Base-by-base conservation (phyloP, 805 yeast genomes). In the Saturnispora zaruensis region DNA sequence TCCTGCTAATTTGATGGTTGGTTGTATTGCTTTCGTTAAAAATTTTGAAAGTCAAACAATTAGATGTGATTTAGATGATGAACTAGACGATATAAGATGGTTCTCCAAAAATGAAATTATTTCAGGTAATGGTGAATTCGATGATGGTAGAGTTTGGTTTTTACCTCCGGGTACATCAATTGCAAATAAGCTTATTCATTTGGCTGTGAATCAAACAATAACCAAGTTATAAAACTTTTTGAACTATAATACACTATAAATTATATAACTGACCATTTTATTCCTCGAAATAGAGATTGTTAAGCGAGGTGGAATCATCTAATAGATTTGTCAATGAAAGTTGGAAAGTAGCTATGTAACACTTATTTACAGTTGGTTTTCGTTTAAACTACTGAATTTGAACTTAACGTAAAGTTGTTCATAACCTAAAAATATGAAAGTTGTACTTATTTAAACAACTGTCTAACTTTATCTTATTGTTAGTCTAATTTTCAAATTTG, bases 1-100 rank as follows among this genome's bases (percentile, higher is more conserved):
- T 66, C 98, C 98, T 1, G 89, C 87, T 0, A 88, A 84, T 63
- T 67, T 91, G 58, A 91, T 91, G 98, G 76, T 91, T 57, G 98
- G 98, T 8, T 90, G 97, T 65, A 64, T 89, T 49, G 96, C 81
- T 2, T 66, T 76, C 32, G 93, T 87, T n/a, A 83, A 83, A 1
- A 91, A 84, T 59, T 30, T 33, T 2, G 61, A 60, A 8, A 82
- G 90, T 55, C 71, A 82, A 36, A 20, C 21, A 59, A 13, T 41
- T 23, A 41, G 50, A 24, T 70, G 88, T 47, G 86, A 81, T 13
- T 87, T 88, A 62, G 99, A 91, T 64, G 80, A 86, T 28, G 99
- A 91, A 67, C 70, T 91, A 49, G 76, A 71, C 21, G 96, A 88
- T 61, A 96, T 96, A 14, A 73, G 79, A 58, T 90, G 97, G 97